Base-by-base conservation (phyloP, 257 asterid genomes). In the Jacaranda mimosifolia region DNA sequence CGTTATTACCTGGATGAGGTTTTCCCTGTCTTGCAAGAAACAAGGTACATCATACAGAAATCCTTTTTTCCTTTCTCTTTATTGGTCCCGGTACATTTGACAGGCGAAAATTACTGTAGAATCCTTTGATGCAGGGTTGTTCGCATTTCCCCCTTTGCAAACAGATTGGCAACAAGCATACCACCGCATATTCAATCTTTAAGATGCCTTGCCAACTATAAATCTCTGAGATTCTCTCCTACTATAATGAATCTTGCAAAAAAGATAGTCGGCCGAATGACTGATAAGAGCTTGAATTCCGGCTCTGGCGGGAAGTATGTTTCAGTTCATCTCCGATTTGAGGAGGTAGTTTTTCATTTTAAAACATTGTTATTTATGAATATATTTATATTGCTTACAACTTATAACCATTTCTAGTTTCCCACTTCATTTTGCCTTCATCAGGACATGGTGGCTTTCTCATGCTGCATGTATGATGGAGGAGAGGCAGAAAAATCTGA, bases 381-480 rank as follows among this genome's bases (percentile, higher is more conserved):
- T 26, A 38, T 64, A 42, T 10, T 46, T 48, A 12, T 63, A 26
- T 13, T 66, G 21, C 70, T 57, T 51, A 1, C 10, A 63, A 78
- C 21, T 43, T 64, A 14, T 35, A 59, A 58, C n/a, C 5, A 26
- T 52, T 32, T 60, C 17, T 26, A 26, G 32, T 26, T 40, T 26
- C 39, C 73, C 32, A 48, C 36, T 67, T 53, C 7, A 55, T 63
- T 3, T 74, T 68, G 73, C 77, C 66, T 79, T 60, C 40, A 38
- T 49, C 43, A 93, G 98, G 98, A 93, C 81, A 93, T 93, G 98
- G 97, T 94, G 82, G 98, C 98, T 42, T 94, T 94, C 78, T 94
- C 98, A 1, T 90, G 98, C 73, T 94, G 97, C 45, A 79, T 77
- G 63, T 94, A 90, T 68, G 97, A 91, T 38, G 95, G 94, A 35